Evolutionary conservation across 352 stramenopile genomes (phyloP).

Genomic region (Plasmopara muralis): DNA sequence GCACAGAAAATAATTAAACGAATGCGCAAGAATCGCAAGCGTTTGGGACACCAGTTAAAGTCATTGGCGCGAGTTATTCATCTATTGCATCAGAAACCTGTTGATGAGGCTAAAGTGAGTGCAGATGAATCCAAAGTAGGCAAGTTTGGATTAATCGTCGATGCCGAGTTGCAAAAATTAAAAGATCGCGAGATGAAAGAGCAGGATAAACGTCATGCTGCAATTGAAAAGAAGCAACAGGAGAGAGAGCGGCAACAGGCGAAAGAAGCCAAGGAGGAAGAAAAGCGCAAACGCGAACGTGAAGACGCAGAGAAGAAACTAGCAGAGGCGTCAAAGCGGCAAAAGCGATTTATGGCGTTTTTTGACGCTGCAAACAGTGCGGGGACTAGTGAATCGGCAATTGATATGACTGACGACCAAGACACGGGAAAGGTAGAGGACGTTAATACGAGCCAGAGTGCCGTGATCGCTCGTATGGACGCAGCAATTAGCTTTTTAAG

Average conservation of each 20-base stretch:
- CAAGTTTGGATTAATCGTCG: conserved; percentile 61
- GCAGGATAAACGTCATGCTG: conserved; percentile 41
- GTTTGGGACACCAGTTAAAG: conserved; percentile 64
- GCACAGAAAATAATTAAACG: conserved; percentile 71
- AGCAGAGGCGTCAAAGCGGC: conserved; percentile 38
- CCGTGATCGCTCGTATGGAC: conserved; percentile 55
- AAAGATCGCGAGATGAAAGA: conserved; percentile 53
- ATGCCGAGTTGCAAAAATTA: conserved; percentile 55
- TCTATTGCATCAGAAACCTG: conserved; percentile 51
- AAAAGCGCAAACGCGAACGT: conserved; percentile 42
- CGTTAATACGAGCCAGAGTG: conserved; percentile 11
- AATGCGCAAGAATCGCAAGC: conserved; percentile 74
- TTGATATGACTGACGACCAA: conserved; percentile 18
- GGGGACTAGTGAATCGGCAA: conserved; percentile 11
- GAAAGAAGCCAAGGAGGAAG: conserved; percentile 67
- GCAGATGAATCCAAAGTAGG: conserved; percentile 74
- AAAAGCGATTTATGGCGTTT: conserved; percentile 59
- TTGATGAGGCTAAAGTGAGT: conserved; percentile 77
- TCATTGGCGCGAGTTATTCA: conserved; percentile 57
- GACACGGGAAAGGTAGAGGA: conserved; percentile 2
- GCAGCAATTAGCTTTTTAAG: conserved; percentile 23
- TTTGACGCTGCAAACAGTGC: conserved; percentile 20
- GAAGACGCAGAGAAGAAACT: conserved; percentile 37
- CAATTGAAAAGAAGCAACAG: conserved; percentile 52
- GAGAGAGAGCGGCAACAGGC: conserved; percentile 52